A percentile compares a stretch with the other conserved stretches of the same genome.
Evolutionary conservation across 2,329 filamentous ascomycete genomes (phyloP).

Genomic region (Fusarium proliferatum): DNA sequence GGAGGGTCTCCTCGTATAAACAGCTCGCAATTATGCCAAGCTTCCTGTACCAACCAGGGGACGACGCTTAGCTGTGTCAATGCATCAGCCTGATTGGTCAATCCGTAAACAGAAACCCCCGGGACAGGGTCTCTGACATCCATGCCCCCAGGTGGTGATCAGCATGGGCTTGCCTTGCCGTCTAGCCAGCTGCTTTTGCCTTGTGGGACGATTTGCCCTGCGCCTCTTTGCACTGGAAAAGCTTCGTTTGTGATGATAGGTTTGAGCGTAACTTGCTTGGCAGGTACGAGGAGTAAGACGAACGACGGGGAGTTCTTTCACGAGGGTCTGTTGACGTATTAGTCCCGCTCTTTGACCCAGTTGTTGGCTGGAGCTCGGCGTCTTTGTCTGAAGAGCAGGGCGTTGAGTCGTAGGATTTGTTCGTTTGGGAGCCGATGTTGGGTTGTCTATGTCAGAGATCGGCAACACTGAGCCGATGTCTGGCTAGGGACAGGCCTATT

Average conservation of each 20-base stretch:
- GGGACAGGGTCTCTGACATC: constrained; percentile 13
- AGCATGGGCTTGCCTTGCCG: constrained; percentile 1
- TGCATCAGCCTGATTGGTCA: constrained; percentile 5
- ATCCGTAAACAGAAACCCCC: constrained; percentile 25
- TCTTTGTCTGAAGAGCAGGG: constrained; percentile 11
- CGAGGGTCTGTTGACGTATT: not conserved
- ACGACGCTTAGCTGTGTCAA: constrained; percentile 1
- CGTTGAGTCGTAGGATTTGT: constrained; percentile 1
- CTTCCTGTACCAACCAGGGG: not conserved
- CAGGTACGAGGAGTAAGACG: constrained; percentile 13
- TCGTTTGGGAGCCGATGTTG: not conserved
- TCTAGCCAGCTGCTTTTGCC: constrained; percentile 6
- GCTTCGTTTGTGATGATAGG: constrained; percentile 16
- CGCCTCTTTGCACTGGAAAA: constrained; percentile 5
- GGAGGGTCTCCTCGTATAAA: constrained; percentile 25
- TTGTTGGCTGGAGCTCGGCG: constrained; percentile 1
- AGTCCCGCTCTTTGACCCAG: constrained; percentile 1
- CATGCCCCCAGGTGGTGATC: constrained; percentile 25
- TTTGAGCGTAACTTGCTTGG: constrained; percentile 16
- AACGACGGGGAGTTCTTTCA: not conserved
- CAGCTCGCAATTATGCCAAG: constrained; percentile 17
- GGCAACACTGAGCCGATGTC: constrained; percentile 21
- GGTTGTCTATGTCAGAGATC: constrained; percentile 10
- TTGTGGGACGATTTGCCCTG: constrained; percentile 19
- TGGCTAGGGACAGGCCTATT: constrained; percentile 14